A percentile compares a stretch with the other conserved stretches of the same genome.
phyloP scores from a whole-genome alignment of 805 yeast genomes.

The Wickerhamiella parazyma region DNA sequence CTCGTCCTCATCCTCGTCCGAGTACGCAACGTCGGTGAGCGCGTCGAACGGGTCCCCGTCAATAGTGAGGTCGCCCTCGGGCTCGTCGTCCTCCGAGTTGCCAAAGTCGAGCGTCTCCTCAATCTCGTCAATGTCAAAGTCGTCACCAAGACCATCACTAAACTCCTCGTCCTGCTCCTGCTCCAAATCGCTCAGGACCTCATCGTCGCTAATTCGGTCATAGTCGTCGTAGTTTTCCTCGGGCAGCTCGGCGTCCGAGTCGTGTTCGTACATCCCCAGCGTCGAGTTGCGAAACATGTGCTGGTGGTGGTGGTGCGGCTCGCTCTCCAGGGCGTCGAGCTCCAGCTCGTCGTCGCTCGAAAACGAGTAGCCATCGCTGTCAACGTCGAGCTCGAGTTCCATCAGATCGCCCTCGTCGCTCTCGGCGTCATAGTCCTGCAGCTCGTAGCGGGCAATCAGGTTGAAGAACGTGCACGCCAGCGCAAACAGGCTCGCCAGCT shows the following conservation, averaged over 20 bases:
- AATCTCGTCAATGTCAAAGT: constrained; percentile 6
- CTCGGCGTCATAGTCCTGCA: constrained; percentile 1
- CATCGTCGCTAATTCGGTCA: constrained; percentile 10
- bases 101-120: not conserved
- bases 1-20: not conserved
- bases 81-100: not conserved
- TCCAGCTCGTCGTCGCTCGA: not conserved
- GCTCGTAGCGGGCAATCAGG: constrained; percentile 1
- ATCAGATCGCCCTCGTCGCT: constrained; percentile 1
- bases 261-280: constrained; percentile 8
- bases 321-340: not conserved
- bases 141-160: not conserved
- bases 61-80: constrained; percentile 2
- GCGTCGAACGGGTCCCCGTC: constrained; percentile 1
- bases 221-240: constrained; percentile 3
- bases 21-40: not conserved
- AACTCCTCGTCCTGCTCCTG: constrained; percentile 7
- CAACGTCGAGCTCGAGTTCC: constrained; percentile 1
- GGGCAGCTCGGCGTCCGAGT: not conserved
- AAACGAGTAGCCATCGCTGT: not conserved
- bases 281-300: constrained; percentile 9
- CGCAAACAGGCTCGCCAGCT: not conserved
- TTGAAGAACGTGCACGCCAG: not conserved
- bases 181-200: constrained; percentile 8
- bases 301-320: not conserved